These are phyloP conservation scores for Fusarium brachygibbosum DNA, from an alignment of 2,329 filamentous ascomycete genomes.

Conservation along the genomic window DNA sequence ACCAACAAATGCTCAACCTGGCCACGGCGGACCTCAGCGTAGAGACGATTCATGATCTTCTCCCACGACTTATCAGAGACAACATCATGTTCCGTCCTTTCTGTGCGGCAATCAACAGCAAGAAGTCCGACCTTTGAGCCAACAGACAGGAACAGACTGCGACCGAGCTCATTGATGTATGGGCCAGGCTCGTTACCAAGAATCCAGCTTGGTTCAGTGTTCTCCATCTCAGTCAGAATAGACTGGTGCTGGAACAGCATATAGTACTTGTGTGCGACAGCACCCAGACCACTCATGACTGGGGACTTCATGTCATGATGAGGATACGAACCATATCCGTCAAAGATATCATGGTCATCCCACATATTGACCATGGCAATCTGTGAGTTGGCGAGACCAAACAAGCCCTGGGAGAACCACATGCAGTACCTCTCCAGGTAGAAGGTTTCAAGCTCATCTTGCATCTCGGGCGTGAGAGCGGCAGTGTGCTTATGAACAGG, in stretches of 20 bases:
- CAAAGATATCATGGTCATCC: constrained; percentile 93
- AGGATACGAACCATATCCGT: constrained; percentile 93
- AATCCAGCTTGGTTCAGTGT: constrained; percentile 91
- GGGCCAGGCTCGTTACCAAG: constrained; percentile 84
- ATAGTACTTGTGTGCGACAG: constrained; percentile 97
- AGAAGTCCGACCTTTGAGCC: constrained; percentile 85
- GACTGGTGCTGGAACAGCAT: constrained; percentile 99
- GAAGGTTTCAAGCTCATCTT: constrained; percentile 87
- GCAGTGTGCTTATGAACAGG: constrained; percentile 82
- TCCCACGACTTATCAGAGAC: constrained; percentile 86
- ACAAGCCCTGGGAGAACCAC: constrained; percentile 98
- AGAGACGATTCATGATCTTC: constrained; percentile 86
- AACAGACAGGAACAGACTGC: constrained; percentile 87
- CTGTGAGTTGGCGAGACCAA: constrained; percentile 90
- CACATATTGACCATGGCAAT: constrained; percentile 99
- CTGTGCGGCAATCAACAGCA: constrained; percentile 91
- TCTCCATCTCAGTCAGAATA: constrained; percentile 81
- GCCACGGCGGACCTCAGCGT: constrained; percentile 84
- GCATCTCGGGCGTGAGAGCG: constrained; percentile 84
- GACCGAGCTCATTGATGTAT: constrained; percentile 88
- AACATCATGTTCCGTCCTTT: constrained; percentile 86
- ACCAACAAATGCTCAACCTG: constrained; percentile 92
- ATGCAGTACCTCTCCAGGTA: constrained; percentile 89
- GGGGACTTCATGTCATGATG: constrained; percentile 91
- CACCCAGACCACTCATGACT: constrained; percentile 90